Base-by-base conservation (phyloP, 352 stramenopile species). In the Globisporangium nodosum region DNA sequence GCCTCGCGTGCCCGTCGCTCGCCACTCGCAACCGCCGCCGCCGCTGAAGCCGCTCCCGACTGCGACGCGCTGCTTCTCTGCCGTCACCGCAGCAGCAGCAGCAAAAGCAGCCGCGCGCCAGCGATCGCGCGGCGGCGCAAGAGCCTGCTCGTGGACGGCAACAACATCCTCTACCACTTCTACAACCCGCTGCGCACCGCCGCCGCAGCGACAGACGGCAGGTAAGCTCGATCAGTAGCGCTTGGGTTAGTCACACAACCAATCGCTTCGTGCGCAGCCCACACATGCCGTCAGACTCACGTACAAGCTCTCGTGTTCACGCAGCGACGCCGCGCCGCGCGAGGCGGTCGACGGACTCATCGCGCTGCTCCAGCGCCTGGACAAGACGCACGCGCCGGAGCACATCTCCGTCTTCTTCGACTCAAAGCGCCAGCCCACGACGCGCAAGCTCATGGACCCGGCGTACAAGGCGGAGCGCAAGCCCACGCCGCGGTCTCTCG, bases 391-490 rank as follows among this genome's bases (percentile, higher is more conserved):
- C 48, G 24, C 53, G 11, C 76, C 72, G 0, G 68, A 74, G 47
- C 73, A 85, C 52, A 75, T 88, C 55, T 75, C 65, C 7, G 78
- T 88, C 13, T 71, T 85, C 40, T 88, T 88, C 33, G 78, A 88
- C 62, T 79, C 76, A 49, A 74, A 59, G 55, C 56, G 70, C 52
- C 66, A 68, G 16, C 58, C 64, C 18, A 88, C 78, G 8, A 72
- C 62, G 20, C 64, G 78, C 35, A 71, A 69, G 54, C 54, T 82
- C 30, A 67, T 81, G n/a, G 65, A 85, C 35, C 74, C 76, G 21
- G 70, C 49, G 12, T 88, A 88, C 69, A 88, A 88, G 54, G 61
- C 46, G 18, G 54, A 69, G 42, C 66, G 73, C 58, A 62, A 57
- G 3, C 70, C 70, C 31, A 88, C 66, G 15, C 72, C 69, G 33